These are phyloP conservation scores for Volvariella surrecta DNA, from an alignment of 1,284 basidiomycete species.

Conservation along the genomic window DNA sequence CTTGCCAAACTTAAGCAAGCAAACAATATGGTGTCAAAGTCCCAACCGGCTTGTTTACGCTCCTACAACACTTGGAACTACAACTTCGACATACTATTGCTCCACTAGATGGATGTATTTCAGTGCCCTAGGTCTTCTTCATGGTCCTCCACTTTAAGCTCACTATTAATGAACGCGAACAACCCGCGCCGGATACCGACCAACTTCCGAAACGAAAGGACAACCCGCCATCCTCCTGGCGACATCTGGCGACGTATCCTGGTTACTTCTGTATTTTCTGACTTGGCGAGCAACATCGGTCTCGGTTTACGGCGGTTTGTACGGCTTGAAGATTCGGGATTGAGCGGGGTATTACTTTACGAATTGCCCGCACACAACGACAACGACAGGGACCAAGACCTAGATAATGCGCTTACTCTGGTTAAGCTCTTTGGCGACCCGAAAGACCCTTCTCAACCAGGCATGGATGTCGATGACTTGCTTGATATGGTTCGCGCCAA, in stretches of 20 bases:
- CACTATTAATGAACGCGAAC: no score
- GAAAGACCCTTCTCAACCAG: conserved; percentile 10
- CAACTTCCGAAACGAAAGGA: no score
- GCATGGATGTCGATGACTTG: conserved; percentile 19
- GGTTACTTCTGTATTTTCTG: conserved; percentile 13
- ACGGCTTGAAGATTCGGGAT: conserved; percentile 18
- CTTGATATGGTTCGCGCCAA: conserved; percentile 17
- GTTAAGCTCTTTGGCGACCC: conserved; percentile 16
- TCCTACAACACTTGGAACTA: no score
- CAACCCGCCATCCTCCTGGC: conserved; percentile 13
- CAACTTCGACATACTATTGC: no score
- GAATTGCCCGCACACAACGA: conserved; percentile 10
- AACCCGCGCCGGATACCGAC: no score
- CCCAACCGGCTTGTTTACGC: no score
- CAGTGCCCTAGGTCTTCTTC: no score
- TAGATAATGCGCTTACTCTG: conserved; percentile 10
- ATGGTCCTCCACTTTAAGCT: no score
- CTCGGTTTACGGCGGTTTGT: conserved; percentile 17
- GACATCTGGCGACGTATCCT: conserved; percentile 18
- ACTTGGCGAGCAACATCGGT: conserved; percentile 11
- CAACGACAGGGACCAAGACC: not conserved
- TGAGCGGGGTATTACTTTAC: conserved; percentile 23
- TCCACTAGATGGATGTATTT: no score
- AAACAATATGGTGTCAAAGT: no score
- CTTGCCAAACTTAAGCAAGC: no score